These are phyloP conservation scores for Cytospora schulzeri DNA, from an alignment of 2,329 filamentous ascomycete genomes.

Conservation along the genomic window DNA sequence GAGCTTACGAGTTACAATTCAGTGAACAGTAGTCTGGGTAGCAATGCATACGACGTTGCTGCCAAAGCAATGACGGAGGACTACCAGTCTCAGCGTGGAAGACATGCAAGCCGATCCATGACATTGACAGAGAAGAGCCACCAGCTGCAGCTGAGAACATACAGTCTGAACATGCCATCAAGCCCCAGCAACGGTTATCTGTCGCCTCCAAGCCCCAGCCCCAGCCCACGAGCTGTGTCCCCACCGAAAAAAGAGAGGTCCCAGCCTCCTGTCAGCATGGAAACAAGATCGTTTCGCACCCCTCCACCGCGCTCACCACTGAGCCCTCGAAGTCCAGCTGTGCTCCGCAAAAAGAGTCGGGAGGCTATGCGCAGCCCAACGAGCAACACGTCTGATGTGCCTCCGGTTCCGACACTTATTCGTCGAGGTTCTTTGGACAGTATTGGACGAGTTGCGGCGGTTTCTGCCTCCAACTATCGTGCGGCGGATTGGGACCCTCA, in stretches of 20 bases:
- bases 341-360: slow-evolving; percentile 37
- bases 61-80: slow-evolving; percentile 29
- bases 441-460: slow-evolving; percentile 29
- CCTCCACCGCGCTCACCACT: slow-evolving; percentile 41
- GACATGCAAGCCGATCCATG: slow-evolving; percentile 33
- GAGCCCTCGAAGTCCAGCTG: slow-evolving; percentile 36
- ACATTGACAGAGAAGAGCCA: slow-evolving; percentile 38
- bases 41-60: slow-evolving; percentile 36
- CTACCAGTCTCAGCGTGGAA: slow-evolving; percentile 21
- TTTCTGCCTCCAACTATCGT: slow-evolving; percentile 28
- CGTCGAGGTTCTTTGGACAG: slow-evolving; percentile 32
- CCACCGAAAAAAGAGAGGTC: slow-evolving; percentile 37
- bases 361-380: slow-evolving; percentile 35
- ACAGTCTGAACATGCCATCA: slow-evolving; percentile 24
- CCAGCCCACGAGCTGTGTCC: slow-evolving; percentile 33
- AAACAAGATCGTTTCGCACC: slow-evolving; percentile 40
- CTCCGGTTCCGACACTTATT: slow-evolving; percentile 33
- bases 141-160: slow-evolving; percentile 29
- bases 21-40: slow-evolving; percentile 32
- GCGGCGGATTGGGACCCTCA: slow-evolving; percentile 36
- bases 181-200: slow-evolving; percentile 28
- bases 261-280: slow-evolving; percentile 47
- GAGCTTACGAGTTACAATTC: slow-evolving; percentile 31
- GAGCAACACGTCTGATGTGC: slow-evolving; percentile 28
- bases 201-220: slow-evolving; percentile 34